Evolutionary conservation across 345 rosid species (phyloP).

Genomic region (Ceriops decandra): DNA sequence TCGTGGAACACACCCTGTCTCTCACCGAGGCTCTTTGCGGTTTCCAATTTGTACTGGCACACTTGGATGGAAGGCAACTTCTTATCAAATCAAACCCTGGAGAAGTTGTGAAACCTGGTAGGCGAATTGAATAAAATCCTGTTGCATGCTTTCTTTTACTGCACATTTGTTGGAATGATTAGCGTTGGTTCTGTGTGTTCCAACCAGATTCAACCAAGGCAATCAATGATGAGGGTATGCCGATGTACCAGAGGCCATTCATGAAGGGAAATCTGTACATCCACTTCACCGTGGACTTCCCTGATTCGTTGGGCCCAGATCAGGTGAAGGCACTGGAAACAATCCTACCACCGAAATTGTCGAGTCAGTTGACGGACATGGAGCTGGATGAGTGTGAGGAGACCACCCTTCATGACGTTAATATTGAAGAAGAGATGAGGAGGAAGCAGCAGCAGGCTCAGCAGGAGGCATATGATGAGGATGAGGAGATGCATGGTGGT

Average conservation of each 20-base stretch:
- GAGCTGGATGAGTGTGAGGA: slow-evolving; percentile 90
- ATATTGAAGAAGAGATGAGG: slow-evolving; percentile 85
- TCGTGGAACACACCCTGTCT: slow-evolving; percentile 69
- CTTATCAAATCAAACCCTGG: slow-evolving; percentile 79
- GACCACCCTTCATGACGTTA: slow-evolving; percentile 75
- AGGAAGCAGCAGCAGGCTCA: slow-evolving; percentile 63
- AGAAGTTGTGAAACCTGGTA: slow-evolving; percentile 88
- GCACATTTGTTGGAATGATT: not conserved
- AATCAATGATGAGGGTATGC: slow-evolving; percentile 91
- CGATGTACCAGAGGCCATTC: slow-evolving; percentile 67
- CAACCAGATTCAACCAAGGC: slow-evolving; percentile 57
- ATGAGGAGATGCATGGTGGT: slow-evolving; percentile 54
- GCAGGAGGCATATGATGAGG: slow-evolving; percentile 50
- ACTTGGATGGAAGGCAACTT: slow-evolving; percentile 79
- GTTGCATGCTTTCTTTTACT: not conserved
- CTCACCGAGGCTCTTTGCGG: slow-evolving; percentile 94
- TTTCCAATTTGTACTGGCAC: slow-evolving; percentile 69
- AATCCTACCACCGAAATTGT: slow-evolving; percentile 51
- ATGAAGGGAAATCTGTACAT: slow-evolving; percentile 86
- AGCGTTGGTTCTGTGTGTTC: not conserved
- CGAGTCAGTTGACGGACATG: slow-evolving; percentile 56
- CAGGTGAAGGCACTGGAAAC: slow-evolving; percentile 71
- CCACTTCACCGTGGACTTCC: slow-evolving; percentile 83
- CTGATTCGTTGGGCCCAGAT: slow-evolving; percentile 59
- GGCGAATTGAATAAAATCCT: not conserved